These are phyloP conservation scores for Claviceps arundinis DNA, from an alignment of 2,329 filamentous ascomycete species.

Conservation along the genomic window DNA sequence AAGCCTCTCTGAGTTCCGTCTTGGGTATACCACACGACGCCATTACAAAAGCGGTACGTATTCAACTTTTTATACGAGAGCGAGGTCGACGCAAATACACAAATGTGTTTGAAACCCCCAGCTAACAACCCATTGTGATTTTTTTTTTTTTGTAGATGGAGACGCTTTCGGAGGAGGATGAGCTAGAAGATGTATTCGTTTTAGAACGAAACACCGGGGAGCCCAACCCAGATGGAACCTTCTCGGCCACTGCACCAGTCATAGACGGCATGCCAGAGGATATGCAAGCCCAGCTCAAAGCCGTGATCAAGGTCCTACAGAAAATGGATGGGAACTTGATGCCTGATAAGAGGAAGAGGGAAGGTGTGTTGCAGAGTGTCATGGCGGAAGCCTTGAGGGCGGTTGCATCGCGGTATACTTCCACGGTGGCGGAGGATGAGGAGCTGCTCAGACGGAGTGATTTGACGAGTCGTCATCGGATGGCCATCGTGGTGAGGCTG, in stretches of 20 bases:
- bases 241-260: constrained; percentile 20
- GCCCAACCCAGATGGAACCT: constrained; percentile 34
- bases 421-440: constrained; percentile 27
- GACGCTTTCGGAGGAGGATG: constrained; percentile 41
- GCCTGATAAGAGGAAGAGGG: constrained; percentile 35
- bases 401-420: constrained; percentile 28
- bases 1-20: constrained; percentile 27
- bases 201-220: constrained; percentile 43
- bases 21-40: constrained; percentile 24
- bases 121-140: neutral
- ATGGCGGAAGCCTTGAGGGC: constrained; percentile 25
- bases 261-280: constrained; percentile 34
- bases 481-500: constrained; percentile 54
- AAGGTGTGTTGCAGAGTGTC: constrained; percentile 29
- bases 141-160: constrained; percentile 14
- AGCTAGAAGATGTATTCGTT: constrained; percentile 64
- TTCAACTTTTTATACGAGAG: constrained; percentile 5
- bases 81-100: neutral
- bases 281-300: constrained; percentile 37
- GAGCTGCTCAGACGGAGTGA: constrained; percentile 18
- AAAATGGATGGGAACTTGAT: constrained; percentile 29
- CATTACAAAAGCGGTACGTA: constrained; percentile 29
- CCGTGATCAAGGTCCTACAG: constrained; percentile 34
- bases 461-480: constrained; percentile 28
- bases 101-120: too few relatives aligned